Conservation (phyloP, 2,329 filamentous ascomycete species). For the Trichoderma endophyticum region DNA sequence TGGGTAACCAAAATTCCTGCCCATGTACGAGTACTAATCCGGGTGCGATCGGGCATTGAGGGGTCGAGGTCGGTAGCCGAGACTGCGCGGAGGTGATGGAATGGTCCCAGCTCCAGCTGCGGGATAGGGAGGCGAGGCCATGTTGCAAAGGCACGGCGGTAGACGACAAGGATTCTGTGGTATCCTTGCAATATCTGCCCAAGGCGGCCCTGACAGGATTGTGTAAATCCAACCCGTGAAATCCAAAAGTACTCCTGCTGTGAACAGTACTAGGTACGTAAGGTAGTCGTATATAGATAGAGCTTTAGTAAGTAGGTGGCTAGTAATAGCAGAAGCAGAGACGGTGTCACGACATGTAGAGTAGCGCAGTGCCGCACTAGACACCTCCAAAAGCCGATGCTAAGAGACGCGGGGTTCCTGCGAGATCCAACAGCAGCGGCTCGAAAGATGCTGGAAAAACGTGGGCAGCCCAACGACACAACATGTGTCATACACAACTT, state of each 20-base stretch:
- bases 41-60: background rate
- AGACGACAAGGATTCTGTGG: background rate
- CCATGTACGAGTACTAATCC: background rate
- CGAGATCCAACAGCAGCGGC: background rate
- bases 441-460: background rate
- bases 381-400: background rate
- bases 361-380: background rate
- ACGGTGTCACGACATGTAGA: background rate
- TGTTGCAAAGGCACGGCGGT: background rate
- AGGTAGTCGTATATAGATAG: background rate
- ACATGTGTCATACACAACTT: background rate
- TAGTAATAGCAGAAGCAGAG: background rate
- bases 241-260: background rate
- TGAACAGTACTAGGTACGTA: background rate
- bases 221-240: background rate
- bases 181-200: background rate
- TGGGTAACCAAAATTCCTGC: background rate
- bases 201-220: background rate
- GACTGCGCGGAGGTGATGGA: background rate
- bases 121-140: background rate
- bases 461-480: background rate
- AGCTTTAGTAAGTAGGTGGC: background rate
- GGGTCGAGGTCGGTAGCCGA: conserved; percentile 10
- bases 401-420: background rate
- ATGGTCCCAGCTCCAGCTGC: background rate